These are phyloP conservation scores for Neohortaea acidophila DNA, from an alignment of 495 filamentous ascomycete genomes.

Conservation along the genomic window DNA sequence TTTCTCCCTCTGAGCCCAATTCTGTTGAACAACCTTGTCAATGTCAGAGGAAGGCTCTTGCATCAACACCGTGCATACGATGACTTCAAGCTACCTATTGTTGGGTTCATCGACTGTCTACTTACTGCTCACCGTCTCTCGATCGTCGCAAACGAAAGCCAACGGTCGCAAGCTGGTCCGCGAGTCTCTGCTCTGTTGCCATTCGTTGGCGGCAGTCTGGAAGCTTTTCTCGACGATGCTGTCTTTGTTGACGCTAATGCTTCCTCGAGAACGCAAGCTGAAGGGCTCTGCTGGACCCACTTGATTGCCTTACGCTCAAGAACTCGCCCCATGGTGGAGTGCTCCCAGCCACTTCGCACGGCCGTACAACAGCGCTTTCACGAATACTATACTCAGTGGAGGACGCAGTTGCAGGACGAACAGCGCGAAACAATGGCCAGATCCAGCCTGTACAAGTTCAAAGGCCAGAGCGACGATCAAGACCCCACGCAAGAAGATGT, in stretches of 20 bases:
- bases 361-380: conserved; percentile 32
- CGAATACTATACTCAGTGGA: conserved; percentile 64
- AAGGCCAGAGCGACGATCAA: conserved; percentile 54
- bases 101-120: conserved; percentile 69
- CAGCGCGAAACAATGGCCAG: conserved; percentile 55
- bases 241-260: conserved; percentile 4
- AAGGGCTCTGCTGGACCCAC: conserved; percentile 1
- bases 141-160: background rate
- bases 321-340: background rate
- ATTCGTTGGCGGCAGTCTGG: conserved; percentile 4
- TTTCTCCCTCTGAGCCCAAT: background rate
- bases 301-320: conserved; percentile 1
- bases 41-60: conserved; percentile 50
- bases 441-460: conserved; percentile 64
- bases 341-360: background rate
- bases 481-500: conserved; percentile 58
- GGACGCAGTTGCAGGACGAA: conserved; percentile 52
- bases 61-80: conserved; percentile 59
- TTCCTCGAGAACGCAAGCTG: background rate
- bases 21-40: conserved; percentile 53
- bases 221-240: conserved; percentile 2
- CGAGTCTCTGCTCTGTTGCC: conserved; percentile 4
- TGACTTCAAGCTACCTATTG: conserved; percentile 63
- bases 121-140: conserved; percentile 43
- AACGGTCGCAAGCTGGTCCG: background rate